Percentiles rank a stretch among this genome's conserved stretches.
phyloP scores from a whole-genome alignment of 495 filamentous ascomycete genomes.

The Neurospora terricola region DNA sequence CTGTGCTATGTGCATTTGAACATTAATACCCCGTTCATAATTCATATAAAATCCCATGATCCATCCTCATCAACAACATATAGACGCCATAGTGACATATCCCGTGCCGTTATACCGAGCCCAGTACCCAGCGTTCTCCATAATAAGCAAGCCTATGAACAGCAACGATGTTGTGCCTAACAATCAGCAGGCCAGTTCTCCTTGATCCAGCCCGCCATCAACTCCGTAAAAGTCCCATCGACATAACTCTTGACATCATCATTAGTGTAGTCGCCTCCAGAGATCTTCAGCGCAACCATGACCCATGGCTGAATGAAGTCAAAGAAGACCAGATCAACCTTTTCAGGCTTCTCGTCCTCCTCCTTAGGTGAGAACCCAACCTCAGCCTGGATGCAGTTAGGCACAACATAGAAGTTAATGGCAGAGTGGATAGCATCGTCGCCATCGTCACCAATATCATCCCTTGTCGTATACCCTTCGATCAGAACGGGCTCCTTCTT shows the following conservation, averaged over 20 bases:
- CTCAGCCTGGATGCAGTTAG: constrained; percentile 68
- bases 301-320: constrained; percentile 83
- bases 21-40: background rate
- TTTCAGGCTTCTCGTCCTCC: constrained; percentile 46
- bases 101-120: background rate
- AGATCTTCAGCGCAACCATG: constrained; percentile 58
- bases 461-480: constrained; percentile 80
- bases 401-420: constrained; percentile 65
- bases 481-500: constrained; percentile 34
- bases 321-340: constrained; percentile 78
- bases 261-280: constrained; percentile 48
- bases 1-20: background rate
- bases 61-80: background rate
- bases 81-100: background rate
- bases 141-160: background rate
- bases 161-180: background rate
- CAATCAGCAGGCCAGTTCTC: constrained; percentile 61
- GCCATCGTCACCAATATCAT: constrained; percentile 76
- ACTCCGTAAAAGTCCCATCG: constrained; percentile 58
- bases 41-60: background rate
- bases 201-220: constrained; percentile 70
- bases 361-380: constrained; percentile 39
- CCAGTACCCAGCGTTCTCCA: background rate
- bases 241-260: constrained; percentile 57
- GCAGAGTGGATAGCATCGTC: constrained; percentile 80